These are phyloP conservation scores for Boletus vermiculosoides DNA, from an alignment of 768 basidiomycete genomes.

Conservation along the genomic window DNA sequence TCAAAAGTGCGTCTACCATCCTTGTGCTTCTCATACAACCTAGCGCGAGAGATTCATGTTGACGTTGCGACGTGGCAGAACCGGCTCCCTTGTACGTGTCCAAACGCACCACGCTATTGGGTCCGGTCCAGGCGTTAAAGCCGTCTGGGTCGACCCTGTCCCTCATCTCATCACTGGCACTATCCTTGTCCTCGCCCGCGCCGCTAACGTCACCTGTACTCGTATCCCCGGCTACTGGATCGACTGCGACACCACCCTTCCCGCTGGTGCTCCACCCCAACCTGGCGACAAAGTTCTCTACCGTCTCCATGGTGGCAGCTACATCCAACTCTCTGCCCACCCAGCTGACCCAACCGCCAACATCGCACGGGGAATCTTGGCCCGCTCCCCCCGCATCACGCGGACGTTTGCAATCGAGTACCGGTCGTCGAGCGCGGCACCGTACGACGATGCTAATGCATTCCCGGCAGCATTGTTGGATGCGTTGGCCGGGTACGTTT, in stretches of 20 bases:
- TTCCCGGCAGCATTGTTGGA: constrained; percentile 58
- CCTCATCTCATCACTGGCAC: constrained; percentile 35
- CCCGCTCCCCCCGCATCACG: constrained; percentile 13
- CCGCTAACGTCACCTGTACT: constrained; percentile 27
- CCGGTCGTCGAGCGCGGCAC: constrained; percentile 37
- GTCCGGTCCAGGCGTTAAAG: constrained; percentile 25
- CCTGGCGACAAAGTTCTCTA: constrained; percentile 36
- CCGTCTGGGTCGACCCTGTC: constrained; percentile 36
- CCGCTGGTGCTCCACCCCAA: constrained; percentile 19
- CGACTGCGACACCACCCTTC: constrained; percentile 19
- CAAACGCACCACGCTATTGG: constrained; percentile 23
- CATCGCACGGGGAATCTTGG: constrained; percentile 21
- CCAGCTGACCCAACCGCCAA: constrained; percentile 25
- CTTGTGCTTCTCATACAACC: background rate
- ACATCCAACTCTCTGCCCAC: constrained; percentile 28
- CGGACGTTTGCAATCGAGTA: constrained; percentile 47
- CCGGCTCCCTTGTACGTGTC: constrained; percentile 17
- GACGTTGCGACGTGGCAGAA: constrained; percentile 6
- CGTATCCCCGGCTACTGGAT: constrained; percentile 40
- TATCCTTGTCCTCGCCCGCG: constrained; percentile 28
- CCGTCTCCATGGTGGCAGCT: constrained; percentile 34
- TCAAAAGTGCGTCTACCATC: constrained; percentile 18
- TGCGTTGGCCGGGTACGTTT: constrained; percentile 47
- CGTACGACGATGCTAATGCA: constrained; percentile 33
- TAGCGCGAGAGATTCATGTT: background rate